A percentile compares a stretch with the other conserved stretches of the same genome.
Evolutionary conservation across 257 asterid genomes (phyloP).

Genomic region (Osmanthus fragrans): DNA sequence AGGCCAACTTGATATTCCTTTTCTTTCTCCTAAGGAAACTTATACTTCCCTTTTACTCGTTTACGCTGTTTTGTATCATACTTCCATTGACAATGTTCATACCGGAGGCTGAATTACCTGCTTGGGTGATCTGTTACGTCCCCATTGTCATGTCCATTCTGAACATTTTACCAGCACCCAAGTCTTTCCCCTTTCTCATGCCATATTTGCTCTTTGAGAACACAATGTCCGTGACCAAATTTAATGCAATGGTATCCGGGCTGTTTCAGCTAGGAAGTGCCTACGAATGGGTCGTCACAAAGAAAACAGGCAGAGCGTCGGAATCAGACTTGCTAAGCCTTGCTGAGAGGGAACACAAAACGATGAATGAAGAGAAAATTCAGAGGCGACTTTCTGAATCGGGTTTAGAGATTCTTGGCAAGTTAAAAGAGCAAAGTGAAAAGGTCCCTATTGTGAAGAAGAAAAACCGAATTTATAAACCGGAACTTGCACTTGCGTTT

Average conservation of each 20-base stretch:
- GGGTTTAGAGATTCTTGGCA: constrained; percentile 67
- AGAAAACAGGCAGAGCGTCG: constrained; percentile 82
- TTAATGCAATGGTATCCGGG: constrained; percentile 94
- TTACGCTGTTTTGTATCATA: constrained; percentile 84
- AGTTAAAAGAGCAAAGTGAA: constrained; percentile 48
- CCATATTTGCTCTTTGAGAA: constrained; percentile 90
- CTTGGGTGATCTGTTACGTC: constrained; percentile 88
- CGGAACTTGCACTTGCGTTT: constrained; percentile 80
- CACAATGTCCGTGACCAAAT: constrained; percentile 96
- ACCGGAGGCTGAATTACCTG: constrained; percentile 83
- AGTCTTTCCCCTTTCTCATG: constrained; percentile 86
- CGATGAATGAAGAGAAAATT: constrained; percentile 54
- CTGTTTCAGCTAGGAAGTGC: constrained; percentile 87
- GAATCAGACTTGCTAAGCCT: constrained; percentile 73
- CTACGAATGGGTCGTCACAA: constrained; percentile 93
- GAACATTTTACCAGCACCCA: constrained; percentile 79
- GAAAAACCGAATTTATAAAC: constrained; percentile 68
- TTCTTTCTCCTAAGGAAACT: constrained; percentile 86
- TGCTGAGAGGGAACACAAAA: constrained; percentile 66
- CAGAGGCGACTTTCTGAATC: constrained; percentile 81
- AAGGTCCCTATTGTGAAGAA: constrained; percentile 32
- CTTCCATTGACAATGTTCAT: constrained; percentile 94
- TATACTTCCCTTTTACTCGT: constrained; percentile 87
- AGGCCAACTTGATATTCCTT: constrained; percentile 80
- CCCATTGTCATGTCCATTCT: constrained; percentile 78